These are phyloP conservation scores for Coemansia sp. DNA, from an alignment of 192 early-diverging fungal genomes.

Conservation along the genomic window DNA sequence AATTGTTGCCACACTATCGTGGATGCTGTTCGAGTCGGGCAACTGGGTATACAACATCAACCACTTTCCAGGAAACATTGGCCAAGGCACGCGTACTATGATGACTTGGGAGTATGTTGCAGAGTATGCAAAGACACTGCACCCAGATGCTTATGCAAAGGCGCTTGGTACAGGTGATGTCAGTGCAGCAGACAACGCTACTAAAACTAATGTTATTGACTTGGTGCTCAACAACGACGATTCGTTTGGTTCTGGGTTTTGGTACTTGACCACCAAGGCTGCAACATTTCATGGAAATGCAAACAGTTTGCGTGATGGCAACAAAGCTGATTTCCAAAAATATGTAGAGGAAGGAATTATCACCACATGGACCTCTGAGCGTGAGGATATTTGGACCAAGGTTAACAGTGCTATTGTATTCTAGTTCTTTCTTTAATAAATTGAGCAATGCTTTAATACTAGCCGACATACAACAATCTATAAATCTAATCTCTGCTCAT, in stretches of 20 bases:
- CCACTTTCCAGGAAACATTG: conserved; percentile 14
- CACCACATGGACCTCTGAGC: conserved; percentile 12
- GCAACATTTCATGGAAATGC: conserved; percentile 6
- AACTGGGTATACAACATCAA: conserved; percentile 41
- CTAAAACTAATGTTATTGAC: conserved; percentile 15
- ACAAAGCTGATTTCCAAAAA: conserved; percentile 23
- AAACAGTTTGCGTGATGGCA: conserved; percentile 26
- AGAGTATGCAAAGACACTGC: conserved; percentile 24
- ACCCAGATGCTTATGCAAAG: conserved; percentile 3
- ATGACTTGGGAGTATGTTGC: conserved; percentile 25
- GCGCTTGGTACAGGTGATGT: conserved; percentile 9
- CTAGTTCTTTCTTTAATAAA: not conserved
- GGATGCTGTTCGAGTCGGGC: conserved; percentile 30
- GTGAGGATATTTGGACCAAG: conserved; percentile 19
- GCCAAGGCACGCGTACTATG: conserved; percentile 36
- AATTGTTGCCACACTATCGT: conserved; percentile 31
- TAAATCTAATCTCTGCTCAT: no score
- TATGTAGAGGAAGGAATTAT: conserved; percentile 14
- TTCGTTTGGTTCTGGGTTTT: conserved; percentile 39
- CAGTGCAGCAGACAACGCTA: not conserved
- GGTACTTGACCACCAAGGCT: conserved; percentile 27
- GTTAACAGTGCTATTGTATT: conserved; percentile 25
- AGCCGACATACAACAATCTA: no score
- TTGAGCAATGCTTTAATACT: no score
- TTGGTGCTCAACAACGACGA: conserved; percentile 30